A percentile compares a stretch with the other conserved stretches of the same genome.
Conservation (phyloP, 2,329 filamentous ascomycete genomes). For the Fusarium oxysporum region DNA sequence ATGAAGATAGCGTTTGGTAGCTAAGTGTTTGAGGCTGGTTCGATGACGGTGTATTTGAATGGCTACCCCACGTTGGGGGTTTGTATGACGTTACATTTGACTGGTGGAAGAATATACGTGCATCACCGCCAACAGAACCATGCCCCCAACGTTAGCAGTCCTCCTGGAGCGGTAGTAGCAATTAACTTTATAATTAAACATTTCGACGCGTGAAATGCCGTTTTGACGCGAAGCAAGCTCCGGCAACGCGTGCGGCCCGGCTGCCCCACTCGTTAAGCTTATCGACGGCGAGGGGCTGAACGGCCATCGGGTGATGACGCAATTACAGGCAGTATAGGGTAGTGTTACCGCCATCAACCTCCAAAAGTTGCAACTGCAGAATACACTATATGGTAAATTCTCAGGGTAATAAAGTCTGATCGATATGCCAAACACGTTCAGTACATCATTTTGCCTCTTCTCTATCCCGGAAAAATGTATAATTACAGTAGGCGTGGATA, state of each 20-base stretch:
- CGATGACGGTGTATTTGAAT: slow-evolving; percentile 36
- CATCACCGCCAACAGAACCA: neutral
- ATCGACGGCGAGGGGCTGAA: neutral
- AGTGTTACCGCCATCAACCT: neutral
- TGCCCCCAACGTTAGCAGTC: slow-evolving; percentile 14
- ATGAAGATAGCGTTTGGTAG: neutral
- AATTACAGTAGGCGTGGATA: neutral
- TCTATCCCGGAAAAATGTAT: rapidly evolving
- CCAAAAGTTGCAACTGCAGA: rapidly evolving
- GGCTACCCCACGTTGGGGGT: slow-evolving; percentile 36
- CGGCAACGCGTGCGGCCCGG: neutral
- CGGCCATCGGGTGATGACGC: neutral
- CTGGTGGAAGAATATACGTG: slow-evolving; percentile 29
- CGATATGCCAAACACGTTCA: rapidly evolving
- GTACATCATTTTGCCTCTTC: rapidly evolving
- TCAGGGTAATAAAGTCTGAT: neutral
- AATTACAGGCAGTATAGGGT: neutral
- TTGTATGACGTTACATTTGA: slow-evolving; percentile 21
- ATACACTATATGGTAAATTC: rapidly evolving
- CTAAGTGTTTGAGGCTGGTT: slow-evolving; percentile 11
- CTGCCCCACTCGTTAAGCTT: slow-evolving; percentile 12
- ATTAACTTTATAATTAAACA: neutral
- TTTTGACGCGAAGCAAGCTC: neutral
- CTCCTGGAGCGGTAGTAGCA: too few relatives aligned
- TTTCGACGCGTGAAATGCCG: neutral